Conservation (phyloP, 345 rosid species). For the Cochlearia excelsa region DNA sequence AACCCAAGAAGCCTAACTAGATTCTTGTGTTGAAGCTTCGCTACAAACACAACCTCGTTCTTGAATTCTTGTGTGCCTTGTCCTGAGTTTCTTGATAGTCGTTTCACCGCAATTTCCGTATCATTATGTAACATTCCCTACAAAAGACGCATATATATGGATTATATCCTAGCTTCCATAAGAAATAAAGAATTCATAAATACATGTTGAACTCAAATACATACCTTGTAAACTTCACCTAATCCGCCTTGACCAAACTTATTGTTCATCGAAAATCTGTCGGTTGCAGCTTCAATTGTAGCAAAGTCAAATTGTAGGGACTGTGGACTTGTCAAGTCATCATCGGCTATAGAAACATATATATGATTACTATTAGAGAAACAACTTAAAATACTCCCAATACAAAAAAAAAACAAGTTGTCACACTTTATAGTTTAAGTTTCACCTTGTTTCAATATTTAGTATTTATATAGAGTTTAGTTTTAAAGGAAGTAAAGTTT, state of each 20-base stretch:
- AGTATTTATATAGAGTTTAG: too few species aligned
- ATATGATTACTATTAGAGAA: too few species aligned
- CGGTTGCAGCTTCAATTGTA: slow-evolving; percentile 22
- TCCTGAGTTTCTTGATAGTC: slow-evolving; percentile 36
- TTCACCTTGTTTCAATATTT: too few species aligned
- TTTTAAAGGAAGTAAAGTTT: too few species aligned
- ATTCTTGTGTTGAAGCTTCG: slow-evolving; percentile 53
- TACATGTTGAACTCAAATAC: background rate
- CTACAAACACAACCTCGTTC: slow-evolving; percentile 38
- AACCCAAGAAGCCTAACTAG: slow-evolving; percentile 42
- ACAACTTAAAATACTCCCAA: too few species aligned
- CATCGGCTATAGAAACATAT: slow-evolving; percentile 7
- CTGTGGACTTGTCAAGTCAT: slow-evolving; percentile 15
- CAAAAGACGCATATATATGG: too few species aligned
- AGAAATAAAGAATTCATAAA: background rate
- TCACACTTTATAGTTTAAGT: too few species aligned
- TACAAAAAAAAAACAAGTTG: too few species aligned
- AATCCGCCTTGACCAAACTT: slow-evolving; percentile 29
- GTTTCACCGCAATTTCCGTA: slow-evolving; percentile 44
- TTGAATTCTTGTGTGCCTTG: slow-evolving; percentile 30
- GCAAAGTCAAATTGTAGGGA: slow-evolving; percentile 26
- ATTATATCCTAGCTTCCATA: too few species aligned
- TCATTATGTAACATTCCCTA: slow-evolving; percentile 24
- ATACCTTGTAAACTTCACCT: slow-evolving; percentile 34
- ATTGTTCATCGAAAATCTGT: slow-evolving; percentile 3